Percentiles rank a stretch among this genome's conserved stretches.
Evolutionary conservation across 345 rosid genomes (phyloP).

Genomic region (Moricandia arvensis): DNA sequence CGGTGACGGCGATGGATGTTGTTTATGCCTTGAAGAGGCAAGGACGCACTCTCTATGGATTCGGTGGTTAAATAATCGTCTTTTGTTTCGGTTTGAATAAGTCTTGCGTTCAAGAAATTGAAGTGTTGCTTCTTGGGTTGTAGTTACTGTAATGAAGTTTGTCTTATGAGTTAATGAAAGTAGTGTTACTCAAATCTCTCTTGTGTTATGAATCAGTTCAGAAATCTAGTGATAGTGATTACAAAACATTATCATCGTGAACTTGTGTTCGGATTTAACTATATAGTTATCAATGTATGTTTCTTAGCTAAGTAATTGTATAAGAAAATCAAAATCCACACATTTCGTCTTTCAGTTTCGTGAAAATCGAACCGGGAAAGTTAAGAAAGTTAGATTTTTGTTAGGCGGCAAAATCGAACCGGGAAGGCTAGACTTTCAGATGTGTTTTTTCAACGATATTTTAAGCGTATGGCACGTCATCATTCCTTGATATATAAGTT

Average conservation of each 20-base stretch:
- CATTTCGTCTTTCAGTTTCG: not conserved
- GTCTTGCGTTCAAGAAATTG: constrained; percentile 28
- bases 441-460: not conserved
- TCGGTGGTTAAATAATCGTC: constrained; percentile 29
- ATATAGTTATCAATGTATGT: not conserved
- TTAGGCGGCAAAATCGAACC: not conserved
- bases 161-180: not conserved
- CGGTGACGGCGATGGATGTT: constrained; percentile 48
- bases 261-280: not conserved
- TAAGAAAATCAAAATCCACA: not conserved
- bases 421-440: not conserved
- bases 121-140: not conserved
- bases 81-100: not conserved
- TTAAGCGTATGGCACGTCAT: not conserved
- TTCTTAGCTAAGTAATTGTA: not conserved
- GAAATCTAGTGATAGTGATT: too few species aligned
- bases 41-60: constrained; percentile 43
- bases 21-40: constrained; percentile 48
- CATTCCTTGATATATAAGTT: not conserved
- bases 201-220: too few species aligned
- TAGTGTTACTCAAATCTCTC: too few species aligned
- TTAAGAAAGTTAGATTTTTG: not conserved
- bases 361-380: not conserved
- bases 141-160: not conserved
- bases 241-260: not conserved